Base-by-base conservation (phyloP, 208 protist genomes). In the Trypanosoma vivax region DNA sequence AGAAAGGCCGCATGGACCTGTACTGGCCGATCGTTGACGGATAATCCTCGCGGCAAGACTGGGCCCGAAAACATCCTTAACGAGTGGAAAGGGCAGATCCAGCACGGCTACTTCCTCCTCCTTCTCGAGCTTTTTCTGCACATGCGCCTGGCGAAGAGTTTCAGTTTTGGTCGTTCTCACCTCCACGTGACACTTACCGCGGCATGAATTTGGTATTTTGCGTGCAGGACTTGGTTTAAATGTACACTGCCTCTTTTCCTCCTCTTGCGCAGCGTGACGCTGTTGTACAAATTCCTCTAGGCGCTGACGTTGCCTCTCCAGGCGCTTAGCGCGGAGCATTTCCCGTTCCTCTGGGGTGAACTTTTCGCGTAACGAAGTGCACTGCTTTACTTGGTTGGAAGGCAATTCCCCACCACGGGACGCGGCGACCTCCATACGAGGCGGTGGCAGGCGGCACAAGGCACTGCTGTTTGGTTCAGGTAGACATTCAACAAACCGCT, bases 151-250 rank as follows among this genome's bases (percentile, higher is more conserved):
- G 9, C 86, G 76, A 33, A 94, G 69, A 29, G 48, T 47, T n/a
- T 68, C 74, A 4, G 74, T 64, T 13, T 61, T 70, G 4, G 76
- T 94, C 16, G 57, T 72, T 40, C 65, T 74, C 27, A 88, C 73
- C 19, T 64, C 46, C 40, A 88, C 71, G 4, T 71, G 48, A 7
- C 83, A 68, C 55, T 88, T 76, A 0, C 78, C 69, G 19, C 78
- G 69, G 52, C 83, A 90, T 34, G 67, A 77, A 59, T 79, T 72
- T 31, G 86, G 86, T 50, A 90, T 89, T 37, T 81, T 70, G 3
- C 81, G 77, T 1, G 66, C 67, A 34, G 73, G 76, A 0, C 58
- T 48, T 5, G 83, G 77, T 23, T 75, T 56, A 23, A 89, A 90
- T 6, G 77, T 68, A 56, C 53, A 72, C 25, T 75, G 40, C 10